Evolutionary conservation across 1,139 yeast genomes (phyloP).

Genomic region (Saccharomyces pastorianus): DNA sequence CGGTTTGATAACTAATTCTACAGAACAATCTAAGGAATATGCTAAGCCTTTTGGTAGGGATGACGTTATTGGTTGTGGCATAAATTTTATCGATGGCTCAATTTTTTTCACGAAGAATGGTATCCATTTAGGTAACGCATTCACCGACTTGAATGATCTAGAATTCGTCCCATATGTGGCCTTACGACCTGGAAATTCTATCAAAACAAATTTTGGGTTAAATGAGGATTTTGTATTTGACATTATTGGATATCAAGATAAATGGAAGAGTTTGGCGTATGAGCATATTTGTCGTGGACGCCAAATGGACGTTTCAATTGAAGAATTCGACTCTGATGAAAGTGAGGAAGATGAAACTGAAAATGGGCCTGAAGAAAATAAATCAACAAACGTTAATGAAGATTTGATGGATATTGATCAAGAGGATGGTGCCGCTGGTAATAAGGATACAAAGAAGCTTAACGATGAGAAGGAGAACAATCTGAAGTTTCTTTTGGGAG

Average conservation of each 20-base stretch:
- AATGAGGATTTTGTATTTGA: slow-evolving; percentile 56
- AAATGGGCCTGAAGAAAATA: slow-evolving; percentile 1
- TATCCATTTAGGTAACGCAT: slow-evolving; percentile 47
- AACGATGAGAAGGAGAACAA: slow-evolving; percentile 2
- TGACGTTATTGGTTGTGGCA: slow-evolving; percentile 80
- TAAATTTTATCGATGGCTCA: slow-evolving; percentile 55
- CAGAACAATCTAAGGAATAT: slow-evolving; percentile 32
- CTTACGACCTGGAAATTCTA: slow-evolving; percentile 40
- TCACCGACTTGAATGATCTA: slow-evolving; percentile 35
- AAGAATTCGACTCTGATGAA: slow-evolving; percentile 11
- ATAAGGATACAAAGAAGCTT: not conserved
- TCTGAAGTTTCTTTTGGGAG: slow-evolving; percentile 14
- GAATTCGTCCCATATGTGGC: slow-evolving; percentile 46
- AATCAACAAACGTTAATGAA: not conserved
- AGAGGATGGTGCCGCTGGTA: not conserved
- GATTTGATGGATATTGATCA: slow-evolving; percentile 7
- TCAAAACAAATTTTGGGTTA: slow-evolving; percentile 66
- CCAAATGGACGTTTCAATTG: slow-evolving; percentile 10
- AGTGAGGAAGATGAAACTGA: slow-evolving; percentile 2
- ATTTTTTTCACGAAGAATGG: slow-evolving; percentile 84
- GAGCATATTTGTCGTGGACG: slow-evolving; percentile 21
- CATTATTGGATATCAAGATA: slow-evolving; percentile 55
- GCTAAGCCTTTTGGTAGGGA: slow-evolving; percentile 44
- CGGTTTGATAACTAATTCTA: slow-evolving; percentile 40
- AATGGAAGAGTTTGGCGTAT: slow-evolving; percentile 33